A percentile compares a stretch with the other conserved stretches of the same genome.
Evolutionary conservation across 257 asterid genomes (phyloP).

Genomic region (Penstemon newberryi): DNA sequence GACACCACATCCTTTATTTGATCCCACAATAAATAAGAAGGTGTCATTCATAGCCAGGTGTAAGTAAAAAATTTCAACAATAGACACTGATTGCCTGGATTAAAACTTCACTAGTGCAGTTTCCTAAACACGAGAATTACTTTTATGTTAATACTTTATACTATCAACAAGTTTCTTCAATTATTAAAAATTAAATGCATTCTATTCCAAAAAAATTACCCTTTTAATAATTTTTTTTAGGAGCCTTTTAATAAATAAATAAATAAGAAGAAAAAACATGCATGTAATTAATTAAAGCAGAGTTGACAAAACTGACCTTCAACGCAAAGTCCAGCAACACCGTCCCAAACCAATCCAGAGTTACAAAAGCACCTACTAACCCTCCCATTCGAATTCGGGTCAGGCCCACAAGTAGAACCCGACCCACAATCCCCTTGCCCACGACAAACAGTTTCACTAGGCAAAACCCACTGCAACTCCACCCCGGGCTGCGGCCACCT

Average conservation of each 20-base stretch:
- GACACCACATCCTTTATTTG: too few species aligned
- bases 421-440: constrained; percentile 64
- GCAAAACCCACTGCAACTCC: constrained; percentile 80
- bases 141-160: too few species aligned
- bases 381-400: constrained; percentile 38
- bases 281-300: not conserved
- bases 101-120: too few species aligned
- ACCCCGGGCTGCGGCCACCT: constrained; percentile 76
- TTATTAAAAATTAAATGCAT: too few species aligned
- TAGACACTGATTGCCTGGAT: too few species aligned
- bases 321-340: constrained; percentile 57
- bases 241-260: not conserved
- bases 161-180: too few species aligned
- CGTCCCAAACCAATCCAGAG: constrained; percentile 70
- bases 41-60: too few species aligned
- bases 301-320: constrained; percentile 38
- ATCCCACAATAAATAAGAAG: too few species aligned
- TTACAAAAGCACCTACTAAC: constrained; percentile 67
- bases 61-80: too few species aligned
- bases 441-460: constrained; percentile 60
- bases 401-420: constrained; percentile 60
- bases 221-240: too few species aligned
- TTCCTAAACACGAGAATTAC: too few species aligned
- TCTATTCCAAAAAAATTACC: too few species aligned
- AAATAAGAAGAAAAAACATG: not conserved